phyloP scores from a whole-genome alignment of 1,139 yeast species.

The Magnusiomyces paraingens region DNA sequence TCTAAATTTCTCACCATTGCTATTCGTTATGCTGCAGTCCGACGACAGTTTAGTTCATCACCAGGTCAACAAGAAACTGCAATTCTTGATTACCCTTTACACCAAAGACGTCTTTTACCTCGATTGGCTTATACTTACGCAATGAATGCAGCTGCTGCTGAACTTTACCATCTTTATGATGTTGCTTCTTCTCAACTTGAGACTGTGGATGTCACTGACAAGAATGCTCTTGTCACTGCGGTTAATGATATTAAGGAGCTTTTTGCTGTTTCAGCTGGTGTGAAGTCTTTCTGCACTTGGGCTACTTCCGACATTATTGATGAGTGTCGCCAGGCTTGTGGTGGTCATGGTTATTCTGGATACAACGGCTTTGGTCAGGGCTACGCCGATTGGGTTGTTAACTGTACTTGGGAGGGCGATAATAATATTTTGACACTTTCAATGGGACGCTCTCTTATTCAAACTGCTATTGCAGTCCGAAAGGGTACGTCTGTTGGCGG shows the following conservation, averaged over 20 bases:
- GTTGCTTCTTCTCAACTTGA: slow-evolving; percentile 48
- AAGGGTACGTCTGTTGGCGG: slow-evolving; percentile 30
- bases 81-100: slow-evolving; percentile 75
- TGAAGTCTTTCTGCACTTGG: slow-evolving; percentile 91
- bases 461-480: slow-evolving; percentile 29
- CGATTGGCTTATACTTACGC: slow-evolving; percentile 74
- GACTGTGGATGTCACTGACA: slow-evolving; percentile 27
- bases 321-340: slow-evolving; percentile 91
- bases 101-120: slow-evolving; percentile 80
- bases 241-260: slow-evolving; percentile 65
- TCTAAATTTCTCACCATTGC: slow-evolving; percentile 81
- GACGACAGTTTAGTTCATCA: slow-evolving; percentile 71
- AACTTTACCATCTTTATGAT: slow-evolving; percentile 51
- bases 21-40: slow-evolving; percentile 78
- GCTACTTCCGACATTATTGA: slow-evolving; percentile 70
- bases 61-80: slow-evolving; percentile 34
- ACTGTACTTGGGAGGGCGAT: slow-evolving; percentile 77
- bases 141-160: slow-evolving; percentile 65
- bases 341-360: slow-evolving; percentile 92
- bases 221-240: slow-evolving; percentile 36
- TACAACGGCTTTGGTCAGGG: slow-evolving; percentile 89
- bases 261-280: slow-evolving; percentile 80
- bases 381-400: slow-evolving; percentile 88
- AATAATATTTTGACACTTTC: slow-evolving; percentile 79
- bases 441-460: slow-evolving; percentile 51